phyloP scores from a whole-genome alignment of 148 eudicot species.

The Limonium bicolor region DNA sequence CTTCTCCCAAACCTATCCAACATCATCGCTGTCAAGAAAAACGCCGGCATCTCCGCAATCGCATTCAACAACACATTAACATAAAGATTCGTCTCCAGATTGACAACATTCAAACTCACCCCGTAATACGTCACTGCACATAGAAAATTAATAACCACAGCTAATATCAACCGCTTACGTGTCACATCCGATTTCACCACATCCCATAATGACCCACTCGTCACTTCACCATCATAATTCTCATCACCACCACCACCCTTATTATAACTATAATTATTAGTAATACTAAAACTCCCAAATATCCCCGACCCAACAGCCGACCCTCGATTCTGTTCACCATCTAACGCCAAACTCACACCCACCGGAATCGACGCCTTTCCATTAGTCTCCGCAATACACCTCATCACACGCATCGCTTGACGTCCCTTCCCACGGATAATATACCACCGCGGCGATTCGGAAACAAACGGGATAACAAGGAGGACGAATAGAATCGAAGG shows the following conservation, averaged over 20 bases:
- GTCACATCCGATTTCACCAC: conserved; percentile 40
- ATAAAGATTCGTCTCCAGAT: conserved; percentile 67
- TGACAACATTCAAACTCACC: conserved; percentile 67
- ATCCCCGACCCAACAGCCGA: too few species aligned
- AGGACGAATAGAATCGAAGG: conserved; percentile 55
- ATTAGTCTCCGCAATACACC: conserved; percentile 31
- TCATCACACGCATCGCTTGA: conserved; percentile 47
- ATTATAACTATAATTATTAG: background rate
- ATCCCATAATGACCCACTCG: conserved; percentile 50
- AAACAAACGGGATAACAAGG: conserved; percentile 47
- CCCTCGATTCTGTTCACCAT: too few species aligned
- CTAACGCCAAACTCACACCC: conserved; percentile 32
- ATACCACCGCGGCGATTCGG: conserved; percentile 89
- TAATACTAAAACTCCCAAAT: too few species aligned
- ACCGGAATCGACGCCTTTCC: conserved; percentile 24
- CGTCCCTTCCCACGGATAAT: conserved; percentile 37
- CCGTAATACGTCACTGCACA: conserved; percentile 79
- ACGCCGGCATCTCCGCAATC: conserved; percentile 83
- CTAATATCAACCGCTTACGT: conserved; percentile 40
- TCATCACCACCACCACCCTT: background rate
- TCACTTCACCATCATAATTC: conserved; percentile 10
- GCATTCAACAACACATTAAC: conserved; percentile 56
- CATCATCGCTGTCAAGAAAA: conserved; percentile 41
- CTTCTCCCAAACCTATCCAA: conserved; percentile 55
- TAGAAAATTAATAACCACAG: conserved; percentile 49